Base-by-base conservation (phyloP, 2,329 filamentous ascomycete genomes). In the Fusarium phyllophilum region DNA sequence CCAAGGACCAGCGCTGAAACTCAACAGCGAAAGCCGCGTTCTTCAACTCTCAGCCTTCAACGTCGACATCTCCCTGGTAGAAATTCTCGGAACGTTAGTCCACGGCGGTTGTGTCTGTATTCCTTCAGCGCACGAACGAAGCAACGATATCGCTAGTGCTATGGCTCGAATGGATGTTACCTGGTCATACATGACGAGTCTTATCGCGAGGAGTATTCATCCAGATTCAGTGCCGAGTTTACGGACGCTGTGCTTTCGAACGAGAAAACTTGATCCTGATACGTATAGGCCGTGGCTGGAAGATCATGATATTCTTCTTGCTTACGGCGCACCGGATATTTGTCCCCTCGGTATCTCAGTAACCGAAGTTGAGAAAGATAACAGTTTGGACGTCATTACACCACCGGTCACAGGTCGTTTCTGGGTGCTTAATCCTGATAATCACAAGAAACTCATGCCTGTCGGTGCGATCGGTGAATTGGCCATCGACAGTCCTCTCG, bases 51-150 rank as follows among this genome's bases (percentile, higher is more conserved):
- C 86, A 3, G 84, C 85, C 13, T 88, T 87, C 70, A 87, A 86
- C 6, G 88, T 89, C 38, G 88, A 90, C 55, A 83, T 86, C 6
- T 85, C 85, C 17, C 79, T 90, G 1, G 77, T 86, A 1, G 89
- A 90, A 69, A 85, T 87, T 1, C 81, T 90, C 11, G 84, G 86
- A 4, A 85, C 88, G 0, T 81, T 92, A 6, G 83, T 87, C 14
- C 81, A 85, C 33, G 90, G 90, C 26, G 90, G 88, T 0, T 90
- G 88, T 61, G 83, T 92, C 11, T 91, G 89, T 66, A 83, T 91
- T 0, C 89, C 90, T 0, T 85, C 86, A 11, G 81, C 86, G 3
- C 78, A 84, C 10, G 86, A 89, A 62, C 81, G 86, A 22, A 78
- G 86, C 39, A 84, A 86, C 60, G 85, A 89, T 61, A 81, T 91